Percentiles rank a stretch among this genome's conserved stretches.
Evolutionary conservation across 2,329 filamentous ascomycete genomes (phyloP).

Genomic region (Ascochyta pisi): DNA sequence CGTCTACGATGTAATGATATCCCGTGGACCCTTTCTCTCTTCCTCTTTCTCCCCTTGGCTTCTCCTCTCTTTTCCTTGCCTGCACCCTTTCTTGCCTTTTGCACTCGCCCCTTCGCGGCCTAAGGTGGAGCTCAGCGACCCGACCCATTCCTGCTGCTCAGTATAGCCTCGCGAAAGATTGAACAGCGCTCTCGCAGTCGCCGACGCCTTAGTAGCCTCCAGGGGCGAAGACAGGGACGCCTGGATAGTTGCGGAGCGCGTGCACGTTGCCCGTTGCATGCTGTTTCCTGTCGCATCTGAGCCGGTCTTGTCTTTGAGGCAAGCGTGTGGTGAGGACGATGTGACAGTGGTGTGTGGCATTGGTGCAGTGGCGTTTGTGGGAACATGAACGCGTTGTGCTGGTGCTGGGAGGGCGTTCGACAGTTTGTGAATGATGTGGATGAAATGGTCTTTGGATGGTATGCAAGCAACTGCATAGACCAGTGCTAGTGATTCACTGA

Average conservation of each 20-base stretch:
- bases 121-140: constrained; percentile 61
- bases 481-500: background rate
- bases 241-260: constrained; percentile 32
- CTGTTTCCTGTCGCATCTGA: constrained; percentile 19
- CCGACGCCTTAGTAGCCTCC: constrained; percentile 33
- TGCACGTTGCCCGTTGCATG: constrained; percentile 10
- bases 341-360: background rate
- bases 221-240: constrained; percentile 24
- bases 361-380: background rate
- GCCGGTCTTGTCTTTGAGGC: constrained; percentile 5
- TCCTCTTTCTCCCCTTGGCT: background rate
- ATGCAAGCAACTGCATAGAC: too few relatives aligned
- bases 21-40: background rate
- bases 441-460: too few relatives aligned
- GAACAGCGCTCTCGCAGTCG: constrained; percentile 41
- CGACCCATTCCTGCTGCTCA: constrained; percentile 61
- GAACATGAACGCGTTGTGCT: background rate
- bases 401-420: background rate
- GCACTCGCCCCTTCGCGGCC: constrained; percentile 49
- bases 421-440: background rate
- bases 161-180: constrained; percentile 61
- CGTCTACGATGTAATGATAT: constrained; percentile 3
- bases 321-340: constrained; percentile 19
- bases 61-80: background rate
- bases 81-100: background rate